Percentiles rank a stretch among this genome's conserved stretches.
These are phyloP conservation scores for Penicillium sp. DNA, from an alignment of 2,329 filamentous ascomycete species.

Conservation along the genomic window DNA sequence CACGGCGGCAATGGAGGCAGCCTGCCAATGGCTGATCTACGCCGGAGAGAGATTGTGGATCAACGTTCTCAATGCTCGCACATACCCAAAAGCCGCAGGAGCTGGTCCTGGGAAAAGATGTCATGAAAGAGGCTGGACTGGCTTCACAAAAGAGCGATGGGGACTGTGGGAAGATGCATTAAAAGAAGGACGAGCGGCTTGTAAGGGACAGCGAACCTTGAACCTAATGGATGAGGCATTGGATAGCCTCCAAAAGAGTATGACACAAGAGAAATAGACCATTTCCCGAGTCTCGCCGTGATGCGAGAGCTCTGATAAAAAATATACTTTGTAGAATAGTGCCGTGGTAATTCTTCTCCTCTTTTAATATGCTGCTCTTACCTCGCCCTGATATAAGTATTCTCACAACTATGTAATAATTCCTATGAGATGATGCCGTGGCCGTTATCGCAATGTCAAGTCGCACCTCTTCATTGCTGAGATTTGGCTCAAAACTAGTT, in stretches of 20 bases:
- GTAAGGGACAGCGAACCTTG: conserved; percentile 1
- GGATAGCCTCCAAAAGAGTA: neutral
- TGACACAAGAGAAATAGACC: too few relatives aligned
- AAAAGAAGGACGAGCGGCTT: neutral
- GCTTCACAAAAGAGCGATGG: conserved; percentile 4
- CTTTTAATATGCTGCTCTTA: too few relatives aligned
- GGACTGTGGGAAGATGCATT: conserved; percentile 2
- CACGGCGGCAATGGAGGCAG: conserved; percentile 10
- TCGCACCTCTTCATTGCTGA: too few relatives aligned
- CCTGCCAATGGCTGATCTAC: conserved; percentile 14
- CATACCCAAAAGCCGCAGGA: conserved; percentile 1
- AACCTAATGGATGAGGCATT: conserved; percentile 9
- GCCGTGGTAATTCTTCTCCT: too few relatives aligned
- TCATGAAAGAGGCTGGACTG: conserved; percentile 3
- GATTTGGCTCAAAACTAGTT: too few relatives aligned
- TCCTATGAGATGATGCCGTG: too few relatives aligned
- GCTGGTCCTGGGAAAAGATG: conserved; percentile 5
- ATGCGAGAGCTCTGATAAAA: too few relatives aligned
- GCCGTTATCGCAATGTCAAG: too few relatives aligned
- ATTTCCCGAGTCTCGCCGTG: too few relatives aligned
- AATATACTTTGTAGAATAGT: too few relatives aligned
- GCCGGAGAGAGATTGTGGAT: conserved; percentile 8
- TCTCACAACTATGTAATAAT: too few relatives aligned
- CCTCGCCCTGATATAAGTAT: too few relatives aligned
- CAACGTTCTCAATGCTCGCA: conserved; percentile 8